A percentile compares a stretch with the other conserved stretches of the same genome.
Conservation (phyloP, 1,284 basidiomycete species). For the Ganoderma lucidum region DNA sequence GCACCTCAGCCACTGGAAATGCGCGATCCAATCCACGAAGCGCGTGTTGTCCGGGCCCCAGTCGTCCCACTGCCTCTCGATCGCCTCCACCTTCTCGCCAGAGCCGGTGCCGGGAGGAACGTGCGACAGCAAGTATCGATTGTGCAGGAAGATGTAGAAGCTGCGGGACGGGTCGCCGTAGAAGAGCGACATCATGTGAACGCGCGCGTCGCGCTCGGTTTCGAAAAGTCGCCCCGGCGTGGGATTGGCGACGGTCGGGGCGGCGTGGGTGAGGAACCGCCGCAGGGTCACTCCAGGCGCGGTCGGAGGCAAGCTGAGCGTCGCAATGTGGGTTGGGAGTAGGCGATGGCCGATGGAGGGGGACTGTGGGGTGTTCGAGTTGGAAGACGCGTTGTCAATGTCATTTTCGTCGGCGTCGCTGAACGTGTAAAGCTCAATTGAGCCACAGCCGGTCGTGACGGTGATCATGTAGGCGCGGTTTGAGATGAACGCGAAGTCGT, state of each 20-base stretch:
- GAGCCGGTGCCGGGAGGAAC: slow-evolving; percentile 25
- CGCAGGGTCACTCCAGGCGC: slow-evolving; percentile 23
- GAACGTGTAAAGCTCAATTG: slow-evolving; percentile 51
- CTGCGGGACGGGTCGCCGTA: slow-evolving; percentile 39
- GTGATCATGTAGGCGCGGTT: slow-evolving; percentile 54
- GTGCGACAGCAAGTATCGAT: slow-evolving; percentile 45
- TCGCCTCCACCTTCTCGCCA: slow-evolving; percentile 2
- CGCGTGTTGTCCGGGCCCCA: slow-evolving; percentile 57
- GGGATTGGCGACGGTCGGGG: slow-evolving; percentile 47
- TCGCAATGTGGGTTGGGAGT: slow-evolving; percentile 38
- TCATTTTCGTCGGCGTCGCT: slow-evolving; percentile 12
- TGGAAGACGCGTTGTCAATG: not conserved
- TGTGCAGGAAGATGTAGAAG: slow-evolving; percentile 48
- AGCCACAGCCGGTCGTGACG: slow-evolving; percentile 27
- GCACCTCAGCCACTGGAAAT: slow-evolving; percentile 39
- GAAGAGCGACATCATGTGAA: slow-evolving; percentile 53
- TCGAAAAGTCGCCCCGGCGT: slow-evolving; percentile 45
- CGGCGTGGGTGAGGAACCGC: slow-evolving; percentile 40
- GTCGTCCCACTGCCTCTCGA: slow-evolving; percentile 27
- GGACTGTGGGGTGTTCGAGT: not conserved
- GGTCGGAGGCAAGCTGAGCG: slow-evolving; percentile 44
- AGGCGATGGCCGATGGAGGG: slow-evolving; percentile 36
- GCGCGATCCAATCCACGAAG: slow-evolving; percentile 42
- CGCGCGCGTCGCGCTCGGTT: slow-evolving; percentile 46
- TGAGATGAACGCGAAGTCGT: slow-evolving; percentile 58